Conservation (phyloP, 768 basidiomycete species). For the Roridomyces roridus region DNA sequence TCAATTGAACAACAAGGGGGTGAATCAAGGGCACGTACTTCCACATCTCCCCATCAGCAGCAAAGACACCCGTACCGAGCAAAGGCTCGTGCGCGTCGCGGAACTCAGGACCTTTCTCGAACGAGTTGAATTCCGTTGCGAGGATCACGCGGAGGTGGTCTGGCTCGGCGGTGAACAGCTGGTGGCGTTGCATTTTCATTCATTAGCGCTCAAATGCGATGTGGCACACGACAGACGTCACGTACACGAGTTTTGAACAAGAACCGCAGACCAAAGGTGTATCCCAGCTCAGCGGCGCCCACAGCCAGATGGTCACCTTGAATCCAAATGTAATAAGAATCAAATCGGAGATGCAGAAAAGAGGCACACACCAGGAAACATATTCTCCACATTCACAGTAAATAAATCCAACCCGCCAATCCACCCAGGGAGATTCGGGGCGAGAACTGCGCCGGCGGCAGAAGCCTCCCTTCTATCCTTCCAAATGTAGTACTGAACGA, state of each 20-base stretch:
- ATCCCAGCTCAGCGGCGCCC: not conserved
- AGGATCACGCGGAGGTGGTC: conserved; percentile 55
- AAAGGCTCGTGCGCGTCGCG: conserved; percentile 32
- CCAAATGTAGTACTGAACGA: not conserved
- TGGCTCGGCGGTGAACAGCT: conserved; percentile 53
- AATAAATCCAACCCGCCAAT: not conserved
- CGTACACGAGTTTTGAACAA: not conserved
- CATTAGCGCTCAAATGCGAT: too few species aligned
- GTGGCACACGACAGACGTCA: too few species aligned
- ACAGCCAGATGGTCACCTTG: not conserved
- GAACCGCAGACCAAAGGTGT: not conserved
- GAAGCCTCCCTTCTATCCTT: not conserved
- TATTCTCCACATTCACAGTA: conserved; percentile 22
- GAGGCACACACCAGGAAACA: conserved; percentile 6
- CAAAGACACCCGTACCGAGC: conserved; percentile 66
- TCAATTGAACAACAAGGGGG: not conserved
- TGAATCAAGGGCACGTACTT: conserved; percentile 47
- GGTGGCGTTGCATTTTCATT: too few species aligned
- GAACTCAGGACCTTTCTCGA: conserved; percentile 46
- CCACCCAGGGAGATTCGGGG: not conserved
- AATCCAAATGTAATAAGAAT: not conserved
- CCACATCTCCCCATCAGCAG: conserved; percentile 69
- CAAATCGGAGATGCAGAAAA: not conserved
- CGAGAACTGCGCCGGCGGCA: not conserved
- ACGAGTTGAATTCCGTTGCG: conserved; percentile 52